Conservation (phyloP, 1,284 basidiomycete species). For the Naganishia sp. region DNA sequence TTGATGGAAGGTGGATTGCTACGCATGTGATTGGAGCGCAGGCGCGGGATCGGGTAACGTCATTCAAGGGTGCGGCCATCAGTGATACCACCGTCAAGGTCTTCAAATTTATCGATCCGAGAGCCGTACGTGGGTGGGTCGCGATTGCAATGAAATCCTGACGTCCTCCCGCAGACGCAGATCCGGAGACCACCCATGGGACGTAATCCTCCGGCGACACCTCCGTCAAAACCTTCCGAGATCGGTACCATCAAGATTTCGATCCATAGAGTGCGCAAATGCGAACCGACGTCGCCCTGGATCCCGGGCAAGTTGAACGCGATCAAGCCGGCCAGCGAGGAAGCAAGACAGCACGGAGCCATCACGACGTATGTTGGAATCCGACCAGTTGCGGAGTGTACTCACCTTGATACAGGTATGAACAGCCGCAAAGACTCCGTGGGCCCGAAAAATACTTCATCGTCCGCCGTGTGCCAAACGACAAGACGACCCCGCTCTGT, state of each 20-base stretch:
- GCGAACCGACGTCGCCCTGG: constrained; percentile 1
- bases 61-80: neutral
- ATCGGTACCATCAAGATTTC: constrained; percentile 11
- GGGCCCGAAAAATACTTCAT: neutral
- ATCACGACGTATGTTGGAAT: neutral
- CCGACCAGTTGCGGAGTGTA: neutral
- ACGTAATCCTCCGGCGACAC: neutral
- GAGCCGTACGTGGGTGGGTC: neutral
- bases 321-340: neutral
- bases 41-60: neutral
- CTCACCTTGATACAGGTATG: neutral
- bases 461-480: constrained; percentile 6
- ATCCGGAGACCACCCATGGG: neutral
- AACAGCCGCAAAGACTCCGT: neutral
- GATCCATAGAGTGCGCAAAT: constrained; percentile 4
- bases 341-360: neutral
- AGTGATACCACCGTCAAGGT: neutral
- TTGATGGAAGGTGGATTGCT: constrained; percentile 7
- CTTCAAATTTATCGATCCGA: constrained; percentile 3
- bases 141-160: too few species aligned
- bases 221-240: neutral
- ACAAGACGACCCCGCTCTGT: constrained; percentile 6
- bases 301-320: constrained; percentile 7
- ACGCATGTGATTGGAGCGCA: constrained; percentile 1
- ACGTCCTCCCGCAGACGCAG: neutral